Conservation (phyloP, 2,329 filamentous ascomycete species). For the Fusarium sp. region DNA sequence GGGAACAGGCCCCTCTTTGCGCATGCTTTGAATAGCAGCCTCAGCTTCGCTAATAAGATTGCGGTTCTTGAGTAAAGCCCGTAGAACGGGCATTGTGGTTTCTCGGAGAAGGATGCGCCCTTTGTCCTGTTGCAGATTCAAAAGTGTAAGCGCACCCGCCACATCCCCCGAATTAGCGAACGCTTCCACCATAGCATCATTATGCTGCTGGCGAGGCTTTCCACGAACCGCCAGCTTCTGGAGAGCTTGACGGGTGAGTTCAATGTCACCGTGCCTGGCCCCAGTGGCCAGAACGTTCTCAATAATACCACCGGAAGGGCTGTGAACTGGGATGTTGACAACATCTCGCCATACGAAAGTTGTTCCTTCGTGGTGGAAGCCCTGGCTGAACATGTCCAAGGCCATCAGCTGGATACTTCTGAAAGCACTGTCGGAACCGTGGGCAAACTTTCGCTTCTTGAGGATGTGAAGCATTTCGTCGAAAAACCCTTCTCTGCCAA, state of each 20-base stretch:
- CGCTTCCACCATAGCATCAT: slow-evolving; percentile 80
- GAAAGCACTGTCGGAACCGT: slow-evolving; percentile 52
- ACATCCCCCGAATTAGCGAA: slow-evolving; percentile 72
- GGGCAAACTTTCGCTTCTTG: slow-evolving; percentile 59
- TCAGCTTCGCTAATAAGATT: slow-evolving; percentile 63
- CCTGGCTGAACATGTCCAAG: slow-evolving; percentile 77
- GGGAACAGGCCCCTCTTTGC: slow-evolving; percentile 50
- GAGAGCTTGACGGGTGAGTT: slow-evolving; percentile 77
- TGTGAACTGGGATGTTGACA: slow-evolving; percentile 59
- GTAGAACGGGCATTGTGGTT: slow-evolving; percentile 72
- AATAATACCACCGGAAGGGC: slow-evolving; percentile 69
- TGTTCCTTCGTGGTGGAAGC: slow-evolving; percentile 71
- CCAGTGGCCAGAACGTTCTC: slow-evolving; percentile 78
- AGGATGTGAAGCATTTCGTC: slow-evolving; percentile 81
- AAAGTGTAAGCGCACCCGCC: slow-evolving; percentile 71
- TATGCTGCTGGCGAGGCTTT: slow-evolving; percentile 74
- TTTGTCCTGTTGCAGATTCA: slow-evolving; percentile 76
- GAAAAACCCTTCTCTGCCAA: slow-evolving; percentile 77
- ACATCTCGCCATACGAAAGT: slow-evolving; percentile 76
- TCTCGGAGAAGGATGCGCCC: slow-evolving; percentile 63
- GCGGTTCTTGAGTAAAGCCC: slow-evolving; percentile 60
- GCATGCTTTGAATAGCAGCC: slow-evolving; percentile 64
- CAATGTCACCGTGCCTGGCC: slow-evolving; percentile 72
- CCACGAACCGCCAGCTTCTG: slow-evolving; percentile 54
- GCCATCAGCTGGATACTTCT: slow-evolving; percentile 73